phyloP scores from a whole-genome alignment of 345 rosid species.

The Eucalyptus cloeziana region DNA sequence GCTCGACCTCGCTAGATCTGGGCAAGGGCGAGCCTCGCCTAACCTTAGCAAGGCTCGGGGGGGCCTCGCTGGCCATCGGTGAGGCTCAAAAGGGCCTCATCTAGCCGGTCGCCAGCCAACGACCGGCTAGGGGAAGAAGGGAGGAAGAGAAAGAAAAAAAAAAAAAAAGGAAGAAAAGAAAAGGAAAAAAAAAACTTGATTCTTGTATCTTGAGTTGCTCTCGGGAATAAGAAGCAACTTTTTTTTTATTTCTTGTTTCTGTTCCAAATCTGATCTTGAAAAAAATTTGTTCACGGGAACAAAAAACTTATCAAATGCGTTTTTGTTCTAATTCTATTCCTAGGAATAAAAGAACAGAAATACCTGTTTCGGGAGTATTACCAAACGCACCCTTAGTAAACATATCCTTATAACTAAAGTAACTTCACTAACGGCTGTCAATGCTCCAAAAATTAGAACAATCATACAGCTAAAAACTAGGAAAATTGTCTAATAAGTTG shows the following conservation, averaged over 20 bases:
- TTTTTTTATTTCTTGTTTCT: no score
- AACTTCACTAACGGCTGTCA: rapidly evolving
- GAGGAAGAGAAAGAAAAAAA: no score
- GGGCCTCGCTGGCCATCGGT: rapidly evolving
- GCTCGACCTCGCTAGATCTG: rapidly evolving
- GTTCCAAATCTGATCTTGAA: rapidly evolving
- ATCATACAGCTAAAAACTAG: neutral
- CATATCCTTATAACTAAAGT: neutral
- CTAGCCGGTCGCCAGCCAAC: rapidly evolving
- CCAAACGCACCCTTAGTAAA: no score
- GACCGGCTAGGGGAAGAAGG: no score
- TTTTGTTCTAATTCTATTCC: no score
- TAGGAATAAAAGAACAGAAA: rapidly evolving
- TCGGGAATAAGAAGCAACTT: rapidly evolving
- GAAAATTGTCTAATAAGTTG: neutral
- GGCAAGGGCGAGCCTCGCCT: rapidly evolving
- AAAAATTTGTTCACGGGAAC: no score
- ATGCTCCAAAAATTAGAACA: neutral
- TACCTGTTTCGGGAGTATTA: rapidly evolving
- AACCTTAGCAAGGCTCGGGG: no score
- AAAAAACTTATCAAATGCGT: no score
- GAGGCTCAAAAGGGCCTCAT: no score
- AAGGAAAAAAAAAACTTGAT: no score
- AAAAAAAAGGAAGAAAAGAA: no score
- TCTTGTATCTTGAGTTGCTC: no score